Base-by-base conservation (phyloP, 192 early-diverging fungal genomes). In the Gaertneriomyces semiglobifer region DNA sequence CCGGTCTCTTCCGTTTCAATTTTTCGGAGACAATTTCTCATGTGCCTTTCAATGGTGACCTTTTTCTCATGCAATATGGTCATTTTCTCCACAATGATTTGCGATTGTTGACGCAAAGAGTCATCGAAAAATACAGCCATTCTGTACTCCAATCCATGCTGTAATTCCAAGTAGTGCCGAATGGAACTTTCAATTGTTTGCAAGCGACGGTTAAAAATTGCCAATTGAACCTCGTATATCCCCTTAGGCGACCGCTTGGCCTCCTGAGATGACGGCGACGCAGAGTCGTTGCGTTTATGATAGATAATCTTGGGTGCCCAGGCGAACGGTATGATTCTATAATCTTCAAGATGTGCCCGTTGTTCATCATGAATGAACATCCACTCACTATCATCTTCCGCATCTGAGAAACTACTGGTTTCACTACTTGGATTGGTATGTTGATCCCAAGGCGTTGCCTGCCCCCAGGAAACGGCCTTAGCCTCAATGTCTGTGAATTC, bases 1-100 rank as follows among this genome's bases (percentile, higher is more conserved):
- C 48, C 48, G 2, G 18, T 12, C 11, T 50, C 48, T n/a, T 50
- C 18, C 48, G 53, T 38, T 2, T 68, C 66, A 3, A 68, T 59
- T 40, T 60, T 59, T 16, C 42, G 60, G 16, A 65, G 47, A 62
- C 66, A 81, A 16, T 59, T 60, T n/a, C 65, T 52, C 20, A 81
- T 77, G 33, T 81, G 67, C 42, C 53, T 44, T 20, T 79, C 77
- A 54, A 89, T 72, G 3, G 84, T 53, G 7, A 73, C 75, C 60
- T 86, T 82, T 58, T 89, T 89, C 58, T 87, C 81, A 63, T 77
- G 79, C 41, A 90, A 64, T 38, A 77, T 74, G 8, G 69, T 69
- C n/a, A 85, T 76, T 60, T 87, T 84, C 56, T 85, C 76, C 5
- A 76, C 73, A 63, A 88, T 85, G 12, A 62, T 58, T 44, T 77